Evolutionary conservation across 441 rosid species (phyloP).

Genomic region (Oxalis stricta): DNA sequence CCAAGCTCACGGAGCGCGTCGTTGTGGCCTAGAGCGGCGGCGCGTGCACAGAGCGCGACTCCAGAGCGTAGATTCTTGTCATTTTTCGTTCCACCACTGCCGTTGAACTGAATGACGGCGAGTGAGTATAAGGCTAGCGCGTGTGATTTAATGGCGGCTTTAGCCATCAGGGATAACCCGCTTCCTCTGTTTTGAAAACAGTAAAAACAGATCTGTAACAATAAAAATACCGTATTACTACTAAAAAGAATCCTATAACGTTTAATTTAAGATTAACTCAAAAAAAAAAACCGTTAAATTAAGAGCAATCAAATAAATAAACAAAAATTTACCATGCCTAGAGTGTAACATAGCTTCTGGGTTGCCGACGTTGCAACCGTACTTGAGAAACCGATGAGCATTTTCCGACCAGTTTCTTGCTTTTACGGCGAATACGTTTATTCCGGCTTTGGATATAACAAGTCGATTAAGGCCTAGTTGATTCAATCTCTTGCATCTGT

Average conservation of each 20-base stretch:
- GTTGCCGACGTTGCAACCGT: constrained; percentile 53
- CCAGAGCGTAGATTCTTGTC: constrained; percentile 71
- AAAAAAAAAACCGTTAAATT: too few relatives aligned
- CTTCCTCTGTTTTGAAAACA: constrained; percentile 43
- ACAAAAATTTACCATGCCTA: constrained; percentile 54
- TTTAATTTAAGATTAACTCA: background rate
- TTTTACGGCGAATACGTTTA: constrained; percentile 31
- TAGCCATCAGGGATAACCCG: constrained; percentile 76
- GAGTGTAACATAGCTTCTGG: constrained; percentile 51
- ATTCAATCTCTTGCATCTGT: constrained; percentile 59
- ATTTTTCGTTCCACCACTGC: constrained; percentile 60
- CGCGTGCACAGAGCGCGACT: constrained; percentile 62
- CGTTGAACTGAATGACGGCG: constrained; percentile 83
- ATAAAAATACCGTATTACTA: background rate
- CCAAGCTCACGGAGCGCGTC: constrained; percentile 81
- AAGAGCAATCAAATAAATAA: too few relatives aligned
- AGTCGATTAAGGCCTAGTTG: constrained; percentile 29
- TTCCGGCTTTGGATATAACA: constrained; percentile 43
- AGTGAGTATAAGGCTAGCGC: constrained; percentile 68
- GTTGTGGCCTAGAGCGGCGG: constrained; percentile 59
- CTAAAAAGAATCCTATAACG: background rate
- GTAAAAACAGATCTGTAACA: constrained; percentile 73
- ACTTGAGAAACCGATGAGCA: constrained; percentile 54
- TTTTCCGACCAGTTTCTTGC: constrained; percentile 58
- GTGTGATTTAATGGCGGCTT: constrained; percentile 71